Evolutionary conservation across 1,139 yeast species (phyloP), one percentile per base, ranked within the genome.

Genomic region (Tardiomyces depauwii): DNA sequence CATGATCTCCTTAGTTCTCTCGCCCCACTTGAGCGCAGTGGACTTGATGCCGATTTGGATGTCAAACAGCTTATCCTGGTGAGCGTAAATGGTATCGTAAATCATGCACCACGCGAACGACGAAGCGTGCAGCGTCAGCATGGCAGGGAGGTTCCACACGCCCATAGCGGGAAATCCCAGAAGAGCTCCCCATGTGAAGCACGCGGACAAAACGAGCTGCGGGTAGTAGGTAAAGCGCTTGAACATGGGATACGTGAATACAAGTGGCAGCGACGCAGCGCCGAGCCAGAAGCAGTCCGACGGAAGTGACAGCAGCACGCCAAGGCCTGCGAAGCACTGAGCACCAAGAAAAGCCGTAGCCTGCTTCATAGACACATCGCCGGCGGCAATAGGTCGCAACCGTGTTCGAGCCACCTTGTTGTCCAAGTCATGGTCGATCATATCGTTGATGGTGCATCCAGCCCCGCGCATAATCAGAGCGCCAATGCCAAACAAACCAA

Each of bases 111-210:
- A 93, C 47, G 82, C 72, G 61, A 82, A 84, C 42, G 88, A 81
- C 16, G 95, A 78, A 2, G 79, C 63, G 55, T 82, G 86, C 45
- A 93, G 70, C 1, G 96, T 87, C 12, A 77, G 68, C 77, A 89
- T 89, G 2, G 88, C 84, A 18, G 78, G 67, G 68, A 78, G 73
- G 42, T 63, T 57, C 73, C 91, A 74, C 1, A 89, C 77, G 1
- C 95, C 96, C 74, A 93, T 87, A 0, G 97, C 97, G 2, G 98
- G 96, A 64, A 85, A 91, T 0, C 98, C 98, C 32, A 91, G 68
- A 39, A 91, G 63, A 11, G 95, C 88, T 23, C 96, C 98, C 98
- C 98, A 93, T 51, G 87, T 82, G 64, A 87, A 93, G 56, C 95
- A 85, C 13, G 83, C 72, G 18, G 95, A 77, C 13, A 93, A 73